These are phyloP conservation scores for Vickermania ingenoplastis DNA, from an alignment of 208 protist species.

Conservation along the genomic window DNA sequence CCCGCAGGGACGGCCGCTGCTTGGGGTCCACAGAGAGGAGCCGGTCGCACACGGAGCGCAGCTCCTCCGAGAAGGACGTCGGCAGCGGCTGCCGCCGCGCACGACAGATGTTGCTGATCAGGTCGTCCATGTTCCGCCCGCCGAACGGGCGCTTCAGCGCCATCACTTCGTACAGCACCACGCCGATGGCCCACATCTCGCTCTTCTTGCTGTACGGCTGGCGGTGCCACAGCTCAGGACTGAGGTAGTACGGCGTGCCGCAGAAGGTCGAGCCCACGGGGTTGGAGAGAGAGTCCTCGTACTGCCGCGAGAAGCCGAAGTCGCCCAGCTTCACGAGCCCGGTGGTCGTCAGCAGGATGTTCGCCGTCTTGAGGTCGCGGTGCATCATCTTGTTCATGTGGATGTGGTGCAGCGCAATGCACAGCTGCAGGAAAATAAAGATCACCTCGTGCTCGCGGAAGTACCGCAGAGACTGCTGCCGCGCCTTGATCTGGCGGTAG, in stretches of 20 bases:
- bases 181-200: slow-evolving; percentile 89
- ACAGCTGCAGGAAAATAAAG: slow-evolving; percentile 80
- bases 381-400: slow-evolving; percentile 88
- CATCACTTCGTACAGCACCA: slow-evolving; percentile 82
- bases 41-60: slow-evolving; percentile 43
- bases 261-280: slow-evolving; percentile 81
- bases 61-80: slow-evolving; percentile 24
- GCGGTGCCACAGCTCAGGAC: slow-evolving; percentile 87
- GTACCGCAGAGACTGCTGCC: slow-evolving; percentile 41
- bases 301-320: slow-evolving; percentile 81
- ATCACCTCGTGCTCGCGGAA: slow-evolving; percentile 83
- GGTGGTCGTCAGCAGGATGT: slow-evolving; percentile 75
- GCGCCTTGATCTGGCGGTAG: slow-evolving; percentile 73
- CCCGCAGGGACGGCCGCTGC: slow-evolving; percentile 42
- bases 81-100: slow-evolving; percentile 41
- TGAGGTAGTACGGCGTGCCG: slow-evolving; percentile 88
- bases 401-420: slow-evolving; percentile 78
- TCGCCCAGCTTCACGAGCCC: slow-evolving; percentile 83
- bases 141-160: slow-evolving; percentile 72
- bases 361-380: slow-evolving; percentile 83
- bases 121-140: slow-evolving; percentile 76
- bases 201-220: slow-evolving; percentile 90
- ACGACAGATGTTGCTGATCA: slow-evolving; percentile 78
- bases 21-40: slow-evolving; percentile 54
- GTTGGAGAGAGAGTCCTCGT: slow-evolving; percentile 79